Conservation (phyloP, 768 basidiomycete species). For the Termitomyces sp. region DNA sequence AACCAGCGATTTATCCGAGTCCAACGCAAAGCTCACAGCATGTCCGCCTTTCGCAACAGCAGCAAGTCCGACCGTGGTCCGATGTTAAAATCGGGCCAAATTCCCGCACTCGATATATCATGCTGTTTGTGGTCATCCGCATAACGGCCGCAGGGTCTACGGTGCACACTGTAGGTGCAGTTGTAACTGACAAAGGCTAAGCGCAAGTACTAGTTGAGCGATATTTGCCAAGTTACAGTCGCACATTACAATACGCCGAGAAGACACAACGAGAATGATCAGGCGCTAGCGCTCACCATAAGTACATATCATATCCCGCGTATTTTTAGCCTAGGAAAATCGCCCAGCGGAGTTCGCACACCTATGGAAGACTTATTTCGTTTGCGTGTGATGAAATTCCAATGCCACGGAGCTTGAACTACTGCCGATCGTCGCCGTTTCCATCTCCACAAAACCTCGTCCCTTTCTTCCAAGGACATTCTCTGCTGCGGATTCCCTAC, state of each 20-base stretch:
- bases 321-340: too few relatives aligned
- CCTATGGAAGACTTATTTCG: too few relatives aligned
- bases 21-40: not conserved
- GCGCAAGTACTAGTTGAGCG: too few relatives aligned
- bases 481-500: conserved; percentile 2
- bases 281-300: too few relatives aligned
- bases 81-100: not conserved
- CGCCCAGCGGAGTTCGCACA: not conserved
- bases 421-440: not conserved
- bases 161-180: too few relatives aligned
- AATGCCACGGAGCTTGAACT: not conserved
- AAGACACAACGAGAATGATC: too few relatives aligned
- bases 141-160: too few relatives aligned
- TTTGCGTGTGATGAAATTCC: not conserved
- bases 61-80: not conserved
- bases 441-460: not conserved
- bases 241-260: not conserved
- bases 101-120: not conserved
- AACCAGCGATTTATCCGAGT: too few relatives aligned
- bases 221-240: not conserved
- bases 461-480: not conserved
- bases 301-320: not conserved
- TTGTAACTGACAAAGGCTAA: too few relatives aligned
- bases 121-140: too few relatives aligned
- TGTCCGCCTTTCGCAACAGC: not conserved